A percentile compares a stretch with the other conserved stretches of the same genome.
phyloP scores from a whole-genome alignment of 192 early-diverging fungal genomes.

The Coemansia sp. region DNA sequence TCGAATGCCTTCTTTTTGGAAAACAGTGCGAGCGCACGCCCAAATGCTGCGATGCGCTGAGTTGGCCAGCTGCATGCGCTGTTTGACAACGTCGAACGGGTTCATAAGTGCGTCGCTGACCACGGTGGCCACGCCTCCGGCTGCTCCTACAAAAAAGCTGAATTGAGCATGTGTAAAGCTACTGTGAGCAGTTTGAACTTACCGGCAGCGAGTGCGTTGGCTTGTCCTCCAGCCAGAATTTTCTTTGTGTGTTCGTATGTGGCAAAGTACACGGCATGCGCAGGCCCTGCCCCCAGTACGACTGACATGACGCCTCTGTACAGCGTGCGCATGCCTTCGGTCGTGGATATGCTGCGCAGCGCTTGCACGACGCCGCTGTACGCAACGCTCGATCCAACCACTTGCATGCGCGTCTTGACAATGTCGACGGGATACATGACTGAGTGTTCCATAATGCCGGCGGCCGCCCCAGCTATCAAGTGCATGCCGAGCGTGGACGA shows the following conservation, averaged over 20 bases:
- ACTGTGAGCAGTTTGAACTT: background rate
- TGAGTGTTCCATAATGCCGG: constrained; percentile 96
- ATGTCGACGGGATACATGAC: constrained; percentile 94
- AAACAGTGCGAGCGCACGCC: constrained; percentile 69
- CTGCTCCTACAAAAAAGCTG: constrained; percentile 54
- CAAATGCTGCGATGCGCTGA: constrained; percentile 68
- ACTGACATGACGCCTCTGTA: constrained; percentile 95
- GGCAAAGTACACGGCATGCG: constrained; percentile 94
- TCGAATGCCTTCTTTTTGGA: constrained; percentile 71
- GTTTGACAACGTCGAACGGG: constrained; percentile 97
- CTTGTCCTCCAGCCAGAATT: constrained; percentile 58
- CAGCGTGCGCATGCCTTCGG: constrained; percentile 76
- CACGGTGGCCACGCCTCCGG: constrained; percentile 87
- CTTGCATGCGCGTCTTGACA: constrained; percentile 97
- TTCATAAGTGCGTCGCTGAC: constrained; percentile 90
- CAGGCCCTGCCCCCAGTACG: constrained; percentile 89
- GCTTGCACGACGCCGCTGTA: constrained; percentile 74
- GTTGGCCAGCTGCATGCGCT: constrained; percentile 88
- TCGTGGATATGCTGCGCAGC: constrained; percentile 66
- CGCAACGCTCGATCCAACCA: constrained; percentile 67
- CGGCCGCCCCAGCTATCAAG: constrained; percentile 87
- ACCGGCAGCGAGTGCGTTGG: constrained; percentile 60
- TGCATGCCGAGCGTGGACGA: constrained; percentile 80
- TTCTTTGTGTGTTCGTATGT: constrained; percentile 91
- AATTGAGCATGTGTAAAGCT: too few species aligned